A percentile compares a stretch with the other conserved stretches of the same genome.
phyloP scores from a whole-genome alignment of 345 rosid species.

The Fremontodendron californicum region DNA sequence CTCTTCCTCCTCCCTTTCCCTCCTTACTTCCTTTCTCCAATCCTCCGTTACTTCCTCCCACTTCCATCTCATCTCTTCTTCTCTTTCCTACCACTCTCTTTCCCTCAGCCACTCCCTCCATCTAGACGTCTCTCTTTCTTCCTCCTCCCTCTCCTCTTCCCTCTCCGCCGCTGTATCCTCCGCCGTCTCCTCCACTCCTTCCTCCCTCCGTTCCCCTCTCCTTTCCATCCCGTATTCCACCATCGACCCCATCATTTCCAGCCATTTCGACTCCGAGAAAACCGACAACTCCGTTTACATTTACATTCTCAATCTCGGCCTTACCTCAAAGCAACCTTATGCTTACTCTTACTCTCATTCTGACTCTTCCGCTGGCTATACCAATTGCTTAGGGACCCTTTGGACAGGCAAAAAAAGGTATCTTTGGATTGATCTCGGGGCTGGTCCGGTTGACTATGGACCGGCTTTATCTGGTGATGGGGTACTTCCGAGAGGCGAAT shows the following conservation, averaged over 20 bases:
- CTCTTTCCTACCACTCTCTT: constrained; percentile 36
- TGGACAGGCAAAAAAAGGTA: constrained; percentile 95
- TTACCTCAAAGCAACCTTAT: constrained; percentile 47
- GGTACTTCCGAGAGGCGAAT: constrained; percentile 82
- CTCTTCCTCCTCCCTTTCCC: constrained; percentile 50
- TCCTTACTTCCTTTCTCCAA: constrained; percentile 33
- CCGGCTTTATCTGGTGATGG: constrained; percentile 96
- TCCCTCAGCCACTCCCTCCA: constrained; percentile 44
- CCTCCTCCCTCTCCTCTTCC: constrained; percentile 39
- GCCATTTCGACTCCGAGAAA: constrained; percentile 66
- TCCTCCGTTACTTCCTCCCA: constrained; percentile 31
- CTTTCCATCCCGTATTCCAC: constrained; percentile 45
- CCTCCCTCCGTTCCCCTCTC: constrained; percentile 64
- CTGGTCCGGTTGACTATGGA: constrained; percentile 96
- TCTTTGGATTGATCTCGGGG: constrained; percentile 82
- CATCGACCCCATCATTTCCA: constrained; percentile 52
- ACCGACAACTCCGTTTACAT: constrained; percentile 63
- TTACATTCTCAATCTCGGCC: constrained; percentile 63
- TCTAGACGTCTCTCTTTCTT: constrained; percentile 46
- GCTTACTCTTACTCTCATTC: constrained; percentile 73
- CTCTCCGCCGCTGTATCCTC: constrained; percentile 46
- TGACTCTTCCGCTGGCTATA: constrained; percentile 75
- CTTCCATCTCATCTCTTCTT: constrained; percentile 45
- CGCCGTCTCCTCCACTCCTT: constrained; percentile 40
- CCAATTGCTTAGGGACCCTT: constrained; percentile 73